Evolutionary conservation across 2,329 filamentous ascomycete genomes (phyloP).

Genomic region (Magnaporthiopsis poae): DNA sequence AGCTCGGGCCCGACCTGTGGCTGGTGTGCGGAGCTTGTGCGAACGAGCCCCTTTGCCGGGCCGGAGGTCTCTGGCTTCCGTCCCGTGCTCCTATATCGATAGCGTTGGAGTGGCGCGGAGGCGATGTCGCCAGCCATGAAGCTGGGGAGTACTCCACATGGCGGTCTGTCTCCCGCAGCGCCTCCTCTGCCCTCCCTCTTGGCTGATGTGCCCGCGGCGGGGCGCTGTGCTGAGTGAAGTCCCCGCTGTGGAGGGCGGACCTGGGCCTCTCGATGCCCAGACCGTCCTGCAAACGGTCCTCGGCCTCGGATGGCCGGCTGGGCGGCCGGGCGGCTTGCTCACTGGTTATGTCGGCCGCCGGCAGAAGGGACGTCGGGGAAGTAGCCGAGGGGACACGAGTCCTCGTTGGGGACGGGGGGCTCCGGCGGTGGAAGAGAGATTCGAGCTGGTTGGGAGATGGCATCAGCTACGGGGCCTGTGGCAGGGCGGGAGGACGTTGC

Average conservation of each 20-base stretch:
- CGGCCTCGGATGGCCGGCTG: constrained; percentile 21
- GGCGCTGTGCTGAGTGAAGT: constrained; percentile 43
- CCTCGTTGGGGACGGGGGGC: constrained; percentile 25
- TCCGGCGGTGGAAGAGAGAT: constrained; percentile 27
- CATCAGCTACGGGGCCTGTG: not conserved
- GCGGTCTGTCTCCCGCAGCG: constrained; percentile 3
- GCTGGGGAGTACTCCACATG: constrained; percentile 1
- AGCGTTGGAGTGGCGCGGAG: constrained; percentile 36
- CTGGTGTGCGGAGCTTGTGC: not conserved
- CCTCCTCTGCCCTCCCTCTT: constrained; percentile 12
- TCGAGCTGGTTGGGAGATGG: constrained; percentile 24
- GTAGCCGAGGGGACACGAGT: constrained; percentile 23
- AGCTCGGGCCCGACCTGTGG: constrained; percentile 33
- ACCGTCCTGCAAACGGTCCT: constrained; percentile 41
- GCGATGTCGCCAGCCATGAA: constrained; percentile 46
- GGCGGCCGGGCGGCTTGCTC: constrained; percentile 26
- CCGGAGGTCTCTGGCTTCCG: not conserved
- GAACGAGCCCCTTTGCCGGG: not conserved
- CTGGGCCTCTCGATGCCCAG: constrained; percentile 69
- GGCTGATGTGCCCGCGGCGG: not conserved
- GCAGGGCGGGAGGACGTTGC: not conserved
- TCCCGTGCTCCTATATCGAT: constrained; percentile 3
- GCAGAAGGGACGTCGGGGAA: constrained; percentile 30
- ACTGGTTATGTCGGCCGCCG: constrained; percentile 38
- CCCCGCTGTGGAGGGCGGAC: constrained; percentile 61